Conservation (phyloP, 2,329 filamentous ascomycete species). For the Cordyceps militaris region DNA sequence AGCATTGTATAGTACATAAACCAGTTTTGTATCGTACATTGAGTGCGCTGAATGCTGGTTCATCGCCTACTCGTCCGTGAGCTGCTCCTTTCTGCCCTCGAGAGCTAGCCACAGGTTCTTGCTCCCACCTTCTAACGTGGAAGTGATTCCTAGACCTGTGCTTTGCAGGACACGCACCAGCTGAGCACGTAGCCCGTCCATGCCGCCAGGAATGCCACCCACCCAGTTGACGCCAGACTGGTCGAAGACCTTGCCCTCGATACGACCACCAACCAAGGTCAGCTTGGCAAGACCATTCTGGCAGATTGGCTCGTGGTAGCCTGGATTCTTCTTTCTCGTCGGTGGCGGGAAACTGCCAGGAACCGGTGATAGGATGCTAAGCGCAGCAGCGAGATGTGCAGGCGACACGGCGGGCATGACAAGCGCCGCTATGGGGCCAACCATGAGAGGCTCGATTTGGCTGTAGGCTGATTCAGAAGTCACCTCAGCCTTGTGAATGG, state of each 20-base stretch:
- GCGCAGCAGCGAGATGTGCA: slow-evolving; percentile 70
- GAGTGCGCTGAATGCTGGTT: not conserved
- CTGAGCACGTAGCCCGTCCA: slow-evolving; percentile 74
- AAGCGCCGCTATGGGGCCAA: slow-evolving; percentile 73
- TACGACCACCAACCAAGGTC: slow-evolving; percentile 74
- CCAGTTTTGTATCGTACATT: not conserved
- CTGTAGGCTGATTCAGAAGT: slow-evolving; percentile 38
- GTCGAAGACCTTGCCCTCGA: slow-evolving; percentile 83
- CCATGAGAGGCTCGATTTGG: slow-evolving; percentile 66
- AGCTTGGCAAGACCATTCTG: slow-evolving; percentile 83
- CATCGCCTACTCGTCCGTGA: slow-evolving; percentile 54
- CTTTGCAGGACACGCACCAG: slow-evolving; percentile 75
- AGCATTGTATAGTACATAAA: not conserved
- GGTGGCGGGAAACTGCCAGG: slow-evolving; percentile 71
- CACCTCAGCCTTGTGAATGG: slow-evolving; percentile 33
- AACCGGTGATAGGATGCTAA: slow-evolving; percentile 70
- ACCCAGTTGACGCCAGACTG: slow-evolving; percentile 58
- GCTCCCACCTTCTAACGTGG: slow-evolving; percentile 68
- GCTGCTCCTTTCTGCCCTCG: slow-evolving; percentile 70
- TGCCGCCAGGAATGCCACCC: slow-evolving; percentile 70
- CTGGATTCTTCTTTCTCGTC: slow-evolving; percentile 65
- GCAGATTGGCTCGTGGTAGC: slow-evolving; percentile 71
- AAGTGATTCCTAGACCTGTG: slow-evolving; percentile 70
- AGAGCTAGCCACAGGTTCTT: slow-evolving; percentile 83
- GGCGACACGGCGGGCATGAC: slow-evolving; percentile 79